A percentile compares a stretch with the other conserved stretches of the same genome.
Evolutionary conservation across 1,284 basidiomycete species (phyloP).

Genomic region (Singerocomus inundabilis): DNA sequence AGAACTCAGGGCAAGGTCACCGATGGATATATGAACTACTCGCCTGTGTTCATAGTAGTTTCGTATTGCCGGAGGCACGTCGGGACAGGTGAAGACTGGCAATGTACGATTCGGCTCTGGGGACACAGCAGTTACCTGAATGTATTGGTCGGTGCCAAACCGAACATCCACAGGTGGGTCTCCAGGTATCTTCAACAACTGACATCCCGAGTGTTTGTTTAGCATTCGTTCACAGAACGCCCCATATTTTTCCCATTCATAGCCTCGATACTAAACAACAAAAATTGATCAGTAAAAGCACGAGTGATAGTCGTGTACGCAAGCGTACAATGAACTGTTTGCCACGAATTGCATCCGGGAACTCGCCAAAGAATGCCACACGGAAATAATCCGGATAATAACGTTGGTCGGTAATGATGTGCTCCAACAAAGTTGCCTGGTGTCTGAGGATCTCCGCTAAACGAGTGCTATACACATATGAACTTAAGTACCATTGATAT

Average conservation of each 20-base stretch:
- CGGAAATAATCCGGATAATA: conserved; percentile 92
- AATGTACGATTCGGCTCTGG: conserved; percentile 83
- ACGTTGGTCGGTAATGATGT: conserved; percentile 79
- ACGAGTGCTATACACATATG: conserved; percentile 50
- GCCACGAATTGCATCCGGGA: conserved; percentile 79
- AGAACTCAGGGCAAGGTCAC: background rate
- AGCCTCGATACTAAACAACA: conserved; percentile 74
- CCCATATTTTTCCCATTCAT: conserved; percentile 87
- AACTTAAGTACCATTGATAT: conserved; percentile 9
- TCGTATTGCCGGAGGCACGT: conserved; percentile 78
- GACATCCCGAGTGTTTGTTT: conserved; percentile 87
- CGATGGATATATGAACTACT: conserved; percentile 3
- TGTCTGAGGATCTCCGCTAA: conserved; percentile 84
- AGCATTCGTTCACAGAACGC: conserved; percentile 92
- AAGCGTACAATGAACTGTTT: conserved; percentile 81
- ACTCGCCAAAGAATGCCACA: conserved; percentile 90
- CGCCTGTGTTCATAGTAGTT: conserved; percentile 88
- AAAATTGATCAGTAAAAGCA: conserved; percentile 1
- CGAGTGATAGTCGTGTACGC: background rate
- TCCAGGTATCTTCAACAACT: conserved; percentile 71
- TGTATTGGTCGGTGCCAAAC: conserved; percentile 79
- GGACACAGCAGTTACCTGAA: conserved; percentile 83
- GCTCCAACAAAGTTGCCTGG: conserved; percentile 80
- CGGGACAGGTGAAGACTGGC: conserved; percentile 83
- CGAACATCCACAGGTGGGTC: conserved; percentile 82